Percentiles rank a stretch among this genome's conserved stretches.
phyloP scores from a whole-genome alignment of 257 asterid species.

The Coffea eugenioides region DNA sequence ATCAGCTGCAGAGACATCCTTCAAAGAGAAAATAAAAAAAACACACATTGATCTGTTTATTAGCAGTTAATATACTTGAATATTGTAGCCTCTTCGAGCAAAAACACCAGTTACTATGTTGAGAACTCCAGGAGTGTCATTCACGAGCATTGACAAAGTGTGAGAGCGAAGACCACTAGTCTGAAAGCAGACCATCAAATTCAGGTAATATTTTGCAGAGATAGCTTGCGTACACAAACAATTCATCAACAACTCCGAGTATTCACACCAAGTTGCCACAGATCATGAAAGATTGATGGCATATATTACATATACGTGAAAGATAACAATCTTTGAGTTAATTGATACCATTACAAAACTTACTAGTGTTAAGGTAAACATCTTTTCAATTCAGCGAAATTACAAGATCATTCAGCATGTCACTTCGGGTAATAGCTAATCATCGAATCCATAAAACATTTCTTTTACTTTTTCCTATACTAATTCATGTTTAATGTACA shows the following conservation, averaged over 20 bases:
- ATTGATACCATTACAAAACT: neutral
- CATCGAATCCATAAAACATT: too few species aligned
- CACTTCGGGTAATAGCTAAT: neutral
- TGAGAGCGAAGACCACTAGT: constrained; percentile 91
- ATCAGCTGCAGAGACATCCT: constrained; percentile 13
- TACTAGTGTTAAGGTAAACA: neutral
- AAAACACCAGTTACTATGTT: constrained; percentile 89
- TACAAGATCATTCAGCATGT: neutral
- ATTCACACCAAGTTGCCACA: neutral
- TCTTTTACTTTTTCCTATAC: too few species aligned
- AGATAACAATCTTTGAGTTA: neutral
- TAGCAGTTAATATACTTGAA: constrained; percentile 52
- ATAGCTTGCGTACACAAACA: neutral
- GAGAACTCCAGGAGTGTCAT: constrained; percentile 97
- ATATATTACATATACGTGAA: too few species aligned
- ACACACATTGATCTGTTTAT: neutral
- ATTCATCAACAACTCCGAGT: neutral
- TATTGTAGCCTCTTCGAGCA: constrained; percentile 95
- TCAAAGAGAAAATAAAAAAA: neutral
- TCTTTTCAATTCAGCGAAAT: neutral
- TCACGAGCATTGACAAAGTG: constrained; percentile 89
- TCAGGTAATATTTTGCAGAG: neutral
- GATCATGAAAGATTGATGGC: too few species aligned
- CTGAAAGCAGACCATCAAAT: constrained; percentile 41
- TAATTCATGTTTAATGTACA: neutral